Percentiles rank a stretch among this genome's conserved stretches.
phyloP scores from a whole-genome alignment of 176 grass and related monocot genomes.

The Coix lacrymajobi region DNA sequence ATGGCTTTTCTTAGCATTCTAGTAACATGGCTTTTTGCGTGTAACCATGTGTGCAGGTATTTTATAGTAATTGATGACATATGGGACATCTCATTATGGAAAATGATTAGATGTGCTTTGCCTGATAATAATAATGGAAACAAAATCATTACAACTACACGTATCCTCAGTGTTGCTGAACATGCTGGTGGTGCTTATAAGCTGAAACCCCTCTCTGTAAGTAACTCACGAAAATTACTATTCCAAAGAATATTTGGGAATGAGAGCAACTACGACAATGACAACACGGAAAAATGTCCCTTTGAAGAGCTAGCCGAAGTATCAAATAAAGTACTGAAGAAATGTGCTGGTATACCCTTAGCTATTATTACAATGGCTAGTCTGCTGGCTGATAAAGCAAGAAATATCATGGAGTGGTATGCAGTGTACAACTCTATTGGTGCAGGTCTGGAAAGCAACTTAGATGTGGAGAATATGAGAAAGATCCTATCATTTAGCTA shows the following conservation, averaged over 20 bases:
- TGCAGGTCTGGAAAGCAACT: neutral
- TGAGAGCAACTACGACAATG: neutral
- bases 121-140: neutral
- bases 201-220: neutral
- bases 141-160: neutral
- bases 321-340: neutral
- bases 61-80: neutral
- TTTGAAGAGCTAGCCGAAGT: neutral
- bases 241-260: neutral
- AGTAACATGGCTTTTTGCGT: too few species aligned
- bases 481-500: slow-evolving; percentile 14
- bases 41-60: neutral
- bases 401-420: neutral
- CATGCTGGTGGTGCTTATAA: neutral
- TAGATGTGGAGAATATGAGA: neutral
- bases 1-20: too few species aligned
- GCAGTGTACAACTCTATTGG: neutral
- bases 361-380: too few species aligned
- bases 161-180: neutral
- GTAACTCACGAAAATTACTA: neutral
- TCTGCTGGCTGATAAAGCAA: neutral
- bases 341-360: slow-evolving; percentile 15
- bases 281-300: neutral
- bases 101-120: neutral
- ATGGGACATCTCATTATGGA: neutral